Base-by-base conservation (phyloP, 1,284 basidiomycete genomes). In the Pholiota adiposa region DNA sequence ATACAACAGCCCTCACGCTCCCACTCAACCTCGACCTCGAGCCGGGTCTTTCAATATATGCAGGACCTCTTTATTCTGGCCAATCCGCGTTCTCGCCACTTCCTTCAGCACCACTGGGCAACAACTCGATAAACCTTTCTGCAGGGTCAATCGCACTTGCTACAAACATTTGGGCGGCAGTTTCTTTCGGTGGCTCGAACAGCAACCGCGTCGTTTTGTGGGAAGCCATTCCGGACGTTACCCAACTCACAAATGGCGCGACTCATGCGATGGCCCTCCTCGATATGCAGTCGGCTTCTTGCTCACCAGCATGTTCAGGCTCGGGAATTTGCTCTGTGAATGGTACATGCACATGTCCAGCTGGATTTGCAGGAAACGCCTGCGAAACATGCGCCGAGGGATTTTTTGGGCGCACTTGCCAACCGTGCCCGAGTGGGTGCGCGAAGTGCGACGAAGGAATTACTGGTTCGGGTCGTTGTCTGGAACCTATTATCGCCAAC, bases 211-310 rank as follows among this genome's bases (percentile, higher is more conserved):
- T 90, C 27, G 78, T 92, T 23, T 70, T 93, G 36, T 93, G 90
- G 90, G 83, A 89, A 63, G 86, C 89, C n/a, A 75, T 91, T 46
- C 88, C 91, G n/a, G 90, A 92, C 66, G 69, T 87, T 18, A 75
- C 84, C 7, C 89, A 92, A 71, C 79, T 93, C 16, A 85, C 88
- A 3, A 52, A 72, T 11, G 62, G 69, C 1, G 74, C 75, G 27
- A 74, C 79, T 2, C 78, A 75, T 50, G 77, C 83, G 0, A 75
- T 91, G 18, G 77, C 82, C 6, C 76, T 92, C 31, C 72, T 87
- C 46, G 84, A 87, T 64, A 80, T 93, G 65, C 85, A 90, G 66
- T 92, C 89, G 7, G 78, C 83, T 2, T 76, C 84, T 0, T 93
- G 91, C 70, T 87, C 88, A 0, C 86, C 90, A 0, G 76, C 85